Percentiles rank a stretch among this genome's conserved stretches.
These are phyloP conservation scores for Aplosporella prunicola DNA, from an alignment of 2,329 filamentous ascomycete genomes.

Conservation along the genomic window DNA sequence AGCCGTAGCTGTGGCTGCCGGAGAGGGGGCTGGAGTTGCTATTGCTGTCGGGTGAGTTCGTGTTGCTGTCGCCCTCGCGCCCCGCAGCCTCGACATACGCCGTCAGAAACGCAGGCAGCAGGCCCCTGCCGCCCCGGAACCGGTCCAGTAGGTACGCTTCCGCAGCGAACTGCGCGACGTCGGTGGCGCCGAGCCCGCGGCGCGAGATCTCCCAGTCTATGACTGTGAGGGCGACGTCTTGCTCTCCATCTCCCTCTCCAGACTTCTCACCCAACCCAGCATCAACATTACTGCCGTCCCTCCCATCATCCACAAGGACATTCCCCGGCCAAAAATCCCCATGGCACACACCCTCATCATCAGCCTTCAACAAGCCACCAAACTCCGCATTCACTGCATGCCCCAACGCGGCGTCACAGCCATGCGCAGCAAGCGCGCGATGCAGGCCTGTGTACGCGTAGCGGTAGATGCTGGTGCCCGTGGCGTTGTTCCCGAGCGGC, in stretches of 20 bases:
- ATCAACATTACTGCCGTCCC: no score
- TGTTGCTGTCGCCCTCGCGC: background rate
- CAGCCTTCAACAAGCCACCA: constrained; percentile 18
- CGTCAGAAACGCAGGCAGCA: constrained; percentile 21
- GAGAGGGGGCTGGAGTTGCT: no score
- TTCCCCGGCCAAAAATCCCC: constrained; percentile 34
- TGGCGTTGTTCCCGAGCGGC: constrained; percentile 18
- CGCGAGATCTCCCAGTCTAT: constrained; percentile 30
- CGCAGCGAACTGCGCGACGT: constrained; percentile 29
- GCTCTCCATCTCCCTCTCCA: background rate
- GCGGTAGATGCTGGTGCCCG: constrained; percentile 21
- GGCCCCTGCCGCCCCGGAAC: constrained; percentile 21
- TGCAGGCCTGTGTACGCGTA: constrained; percentile 23
- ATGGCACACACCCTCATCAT: constrained; percentile 27
- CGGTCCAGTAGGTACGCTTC: constrained; percentile 29
- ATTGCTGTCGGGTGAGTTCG: no score
- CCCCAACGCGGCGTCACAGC: constrained; percentile 16
- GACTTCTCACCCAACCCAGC: no score
- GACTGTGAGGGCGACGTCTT: constrained; percentile 17
- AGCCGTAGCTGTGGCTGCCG: no score
- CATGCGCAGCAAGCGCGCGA: constrained; percentile 16
- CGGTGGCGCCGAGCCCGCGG: constrained; percentile 25
- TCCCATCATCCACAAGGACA: constrained; percentile 18
- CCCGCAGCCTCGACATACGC: constrained; percentile 9
- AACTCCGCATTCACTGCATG: constrained; percentile 20